Evolutionary conservation across 2,329 filamentous ascomycete species (phyloP).

Genomic region (Colletotrichum cereale): DNA sequence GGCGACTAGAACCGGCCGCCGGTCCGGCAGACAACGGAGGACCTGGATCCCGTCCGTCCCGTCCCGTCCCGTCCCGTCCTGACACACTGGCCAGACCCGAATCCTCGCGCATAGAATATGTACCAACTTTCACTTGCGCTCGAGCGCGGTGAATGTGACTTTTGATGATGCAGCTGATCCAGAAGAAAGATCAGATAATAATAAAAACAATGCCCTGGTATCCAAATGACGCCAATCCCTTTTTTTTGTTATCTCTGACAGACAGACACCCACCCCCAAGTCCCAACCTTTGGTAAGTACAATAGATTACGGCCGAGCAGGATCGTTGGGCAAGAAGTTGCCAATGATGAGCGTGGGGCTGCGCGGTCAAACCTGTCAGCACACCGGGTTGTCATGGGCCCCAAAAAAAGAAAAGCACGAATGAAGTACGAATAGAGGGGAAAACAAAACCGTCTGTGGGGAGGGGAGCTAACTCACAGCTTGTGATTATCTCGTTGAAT

Average conservation of each 20-base stretch:
- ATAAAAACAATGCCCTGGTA: conserved; percentile 35
- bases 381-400: background rate
- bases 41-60: background rate
- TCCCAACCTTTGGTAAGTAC: conserved; percentile 48
- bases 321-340: conserved; percentile 93
- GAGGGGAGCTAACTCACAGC: conserved; percentile 75
- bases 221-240: conserved; percentile 33
- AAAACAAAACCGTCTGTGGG: too few species aligned
- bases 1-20: background rate
- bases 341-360: conserved; percentile 96
- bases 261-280: background rate
- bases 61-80: too few species aligned
- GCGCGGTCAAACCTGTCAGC: conserved; percentile 49
- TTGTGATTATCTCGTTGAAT: conserved; percentile 96
- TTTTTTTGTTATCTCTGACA: conserved; percentile 16
- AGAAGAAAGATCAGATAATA: background rate
- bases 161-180: conserved; percentile 1
- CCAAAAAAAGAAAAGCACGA: too few species aligned
- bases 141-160: background rate
- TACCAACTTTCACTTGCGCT: background rate
- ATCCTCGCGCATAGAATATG: background rate
- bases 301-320: conserved; percentile 52
- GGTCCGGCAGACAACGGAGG: background rate
- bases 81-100: background rate
- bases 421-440: too few species aligned